These are phyloP conservation scores for Microbotryum scabiosae DNA, from an alignment of 1,284 basidiomycete genomes.

Conservation along the genomic window DNA sequence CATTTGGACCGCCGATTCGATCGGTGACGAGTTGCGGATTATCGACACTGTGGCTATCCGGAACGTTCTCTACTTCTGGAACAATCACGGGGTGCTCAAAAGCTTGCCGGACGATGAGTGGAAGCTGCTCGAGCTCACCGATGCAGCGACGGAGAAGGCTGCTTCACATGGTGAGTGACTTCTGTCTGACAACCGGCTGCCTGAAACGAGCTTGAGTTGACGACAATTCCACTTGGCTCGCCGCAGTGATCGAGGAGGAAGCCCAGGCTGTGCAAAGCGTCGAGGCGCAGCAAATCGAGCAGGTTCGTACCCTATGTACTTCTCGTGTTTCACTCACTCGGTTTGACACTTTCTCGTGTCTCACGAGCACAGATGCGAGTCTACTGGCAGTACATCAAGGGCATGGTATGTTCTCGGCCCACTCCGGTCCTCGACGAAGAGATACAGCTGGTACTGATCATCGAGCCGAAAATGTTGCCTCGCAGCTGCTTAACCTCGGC, in stretches of 20 bases:
- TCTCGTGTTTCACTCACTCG: not conserved
- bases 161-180: conserved; percentile 11
- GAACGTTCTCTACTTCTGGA: conserved; percentile 73
- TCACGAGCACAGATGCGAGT: conserved; percentile 58
- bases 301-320: conserved; percentile 10
- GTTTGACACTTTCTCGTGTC: not conserved
- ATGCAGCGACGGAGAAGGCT: conserved; percentile 28
- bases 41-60: conserved; percentile 56
- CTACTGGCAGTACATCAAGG: conserved; percentile 63
- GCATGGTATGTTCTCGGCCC: conserved; percentile 44
- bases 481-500: conserved; percentile 62
- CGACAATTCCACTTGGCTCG: not conserved
- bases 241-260: conserved; percentile 44
- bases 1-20: conserved; percentile 57
- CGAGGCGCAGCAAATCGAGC: conserved; percentile 67
- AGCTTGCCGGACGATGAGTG: conserved; percentile 21
- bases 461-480: too few relatives aligned
- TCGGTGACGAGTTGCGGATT: conserved; percentile 55
- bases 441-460: too few relatives aligned
- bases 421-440: conserved; percentile 49
- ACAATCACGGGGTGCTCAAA: conserved; percentile 66
- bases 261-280: conserved; percentile 48
- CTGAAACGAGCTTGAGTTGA: not conserved
- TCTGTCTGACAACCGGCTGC: not conserved
- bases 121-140: conserved; percentile 30